Conservation (phyloP, 306 rosid genomes). For the Vicia sativa region DNA sequence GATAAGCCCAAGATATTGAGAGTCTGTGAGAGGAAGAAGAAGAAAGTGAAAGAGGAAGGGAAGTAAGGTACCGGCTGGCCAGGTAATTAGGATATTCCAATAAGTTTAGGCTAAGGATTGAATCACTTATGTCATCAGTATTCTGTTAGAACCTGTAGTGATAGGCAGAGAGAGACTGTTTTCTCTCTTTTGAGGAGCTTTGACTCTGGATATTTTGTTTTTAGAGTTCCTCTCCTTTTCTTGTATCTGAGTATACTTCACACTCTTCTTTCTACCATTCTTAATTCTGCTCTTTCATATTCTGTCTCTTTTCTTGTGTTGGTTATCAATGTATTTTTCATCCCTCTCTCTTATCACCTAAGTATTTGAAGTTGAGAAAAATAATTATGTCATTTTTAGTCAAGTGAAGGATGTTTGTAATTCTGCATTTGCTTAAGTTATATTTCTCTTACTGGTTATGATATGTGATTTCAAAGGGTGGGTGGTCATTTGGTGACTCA, state of each 20-base stretch:
- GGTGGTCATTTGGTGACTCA: too few relatives aligned
- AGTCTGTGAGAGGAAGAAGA: too few relatives aligned
- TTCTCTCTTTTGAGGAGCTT: not conserved
- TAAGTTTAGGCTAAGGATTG: not conserved
- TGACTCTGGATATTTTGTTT: not conserved
- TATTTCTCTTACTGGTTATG: constrained; percentile 8
- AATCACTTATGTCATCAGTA: not conserved
- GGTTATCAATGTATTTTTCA: not conserved
- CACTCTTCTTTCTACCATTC: not conserved
- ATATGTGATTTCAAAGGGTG: not conserved
- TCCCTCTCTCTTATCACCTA: not conserved
- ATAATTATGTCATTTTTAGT: not conserved
- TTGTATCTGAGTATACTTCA: not conserved
- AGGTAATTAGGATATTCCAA: not conserved
- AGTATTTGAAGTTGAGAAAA: not conserved
- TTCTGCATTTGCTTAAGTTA: not conserved
- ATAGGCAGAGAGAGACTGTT: not conserved
- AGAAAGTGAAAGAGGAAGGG: not conserved
- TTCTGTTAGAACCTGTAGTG: not conserved
- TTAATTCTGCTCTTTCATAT: not conserved
- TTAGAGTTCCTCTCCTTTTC: not conserved
- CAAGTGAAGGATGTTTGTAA: not conserved
- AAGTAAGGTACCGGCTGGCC: not conserved
- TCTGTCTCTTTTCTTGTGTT: not conserved
- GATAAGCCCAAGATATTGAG: too few relatives aligned